Evolutionary conservation across 345 rosid genomes (phyloP).

Genomic region (Salix udensis): DNA sequence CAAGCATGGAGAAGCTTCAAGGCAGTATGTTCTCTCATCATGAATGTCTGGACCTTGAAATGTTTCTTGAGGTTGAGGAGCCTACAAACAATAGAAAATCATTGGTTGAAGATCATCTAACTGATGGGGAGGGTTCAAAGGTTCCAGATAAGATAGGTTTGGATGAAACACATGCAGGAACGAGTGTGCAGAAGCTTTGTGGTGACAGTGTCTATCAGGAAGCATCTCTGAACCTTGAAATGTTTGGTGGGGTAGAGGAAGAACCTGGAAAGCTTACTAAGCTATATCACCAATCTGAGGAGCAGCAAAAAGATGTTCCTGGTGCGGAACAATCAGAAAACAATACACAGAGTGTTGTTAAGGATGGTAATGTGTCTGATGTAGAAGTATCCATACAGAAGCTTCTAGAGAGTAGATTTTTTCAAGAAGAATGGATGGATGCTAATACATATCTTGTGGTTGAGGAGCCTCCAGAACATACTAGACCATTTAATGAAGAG

Average conservation of each 20-base stretch:
- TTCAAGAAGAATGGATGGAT: slow-evolving; percentile 13
- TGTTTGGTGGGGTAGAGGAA: slow-evolving; percentile 1
- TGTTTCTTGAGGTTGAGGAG: slow-evolving; percentile 21
- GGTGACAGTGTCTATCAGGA: slow-evolving; percentile 10
- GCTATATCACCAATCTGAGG: slow-evolving; percentile 5
- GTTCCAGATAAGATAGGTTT: slow-evolving; percentile 4
- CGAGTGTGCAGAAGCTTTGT: slow-evolving; percentile 11
- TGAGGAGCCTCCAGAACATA: slow-evolving; percentile 23
- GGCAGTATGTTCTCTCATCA: slow-evolving; percentile 16
- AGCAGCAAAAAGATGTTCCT: not conserved
- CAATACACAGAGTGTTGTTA: slow-evolving; percentile 12
- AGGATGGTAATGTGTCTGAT: slow-evolving; percentile 13
- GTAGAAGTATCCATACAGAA: slow-evolving; percentile 37
- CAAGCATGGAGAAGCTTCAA: slow-evolving; percentile 27
- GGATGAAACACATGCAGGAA: slow-evolving; percentile 12
- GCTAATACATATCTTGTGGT: slow-evolving; percentile 9
- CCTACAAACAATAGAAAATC: slow-evolving; percentile 15
- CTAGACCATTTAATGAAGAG: slow-evolving; percentile 22
- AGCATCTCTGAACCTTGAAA: slow-evolving; percentile 7
- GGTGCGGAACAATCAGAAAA: slow-evolving; percentile 9
- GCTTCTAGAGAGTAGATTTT: slow-evolving; percentile 21
- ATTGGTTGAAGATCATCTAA: slow-evolving; percentile 21
- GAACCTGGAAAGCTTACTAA: not conserved
- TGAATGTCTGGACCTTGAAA: slow-evolving; percentile 16
- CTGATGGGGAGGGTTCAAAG: slow-evolving; percentile 17